These are phyloP conservation scores for Cytospora piceae DNA, from an alignment of 2,329 filamentous ascomycete genomes.

Conservation along the genomic window DNA sequence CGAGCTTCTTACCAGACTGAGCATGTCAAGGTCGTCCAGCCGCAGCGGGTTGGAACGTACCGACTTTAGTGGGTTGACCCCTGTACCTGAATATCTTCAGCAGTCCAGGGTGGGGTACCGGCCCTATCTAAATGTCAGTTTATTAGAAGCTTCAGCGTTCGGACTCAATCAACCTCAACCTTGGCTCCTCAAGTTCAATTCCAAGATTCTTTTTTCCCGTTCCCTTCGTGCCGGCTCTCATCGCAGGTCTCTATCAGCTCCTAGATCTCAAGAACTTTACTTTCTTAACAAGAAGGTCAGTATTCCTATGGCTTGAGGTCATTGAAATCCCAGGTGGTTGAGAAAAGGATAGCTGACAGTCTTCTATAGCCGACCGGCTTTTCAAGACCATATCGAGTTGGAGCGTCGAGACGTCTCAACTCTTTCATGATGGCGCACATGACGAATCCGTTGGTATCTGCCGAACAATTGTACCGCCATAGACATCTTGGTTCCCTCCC, in stretches of 20 bases:
- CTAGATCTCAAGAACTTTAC: neutral
- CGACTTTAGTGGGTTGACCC: neutral
- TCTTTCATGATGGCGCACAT: constrained; percentile 60
- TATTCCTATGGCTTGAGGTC: neutral
- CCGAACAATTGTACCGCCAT: constrained; percentile 67
- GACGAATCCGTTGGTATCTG: constrained; percentile 72
- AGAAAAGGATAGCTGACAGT: neutral
- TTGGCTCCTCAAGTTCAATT: neutral
- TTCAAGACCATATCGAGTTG: neutral
- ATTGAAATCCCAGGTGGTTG: neutral
- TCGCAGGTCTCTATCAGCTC: neutral
- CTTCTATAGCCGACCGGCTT: neutral
- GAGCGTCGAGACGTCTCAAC: neutral
- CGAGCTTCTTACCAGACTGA: neutral
- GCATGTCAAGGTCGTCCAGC: neutral
- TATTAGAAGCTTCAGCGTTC: neutral
- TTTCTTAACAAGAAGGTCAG: neutral
- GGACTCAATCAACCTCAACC: neutral
- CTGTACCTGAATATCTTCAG: neutral
- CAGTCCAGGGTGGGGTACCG: neutral
- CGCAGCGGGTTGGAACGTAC: neutral
- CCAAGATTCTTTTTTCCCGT: neutral
- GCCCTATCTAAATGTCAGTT: too few relatives aligned
- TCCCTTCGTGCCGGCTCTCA: neutral
- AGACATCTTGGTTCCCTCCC: constrained; percentile 63